Percentiles rank a stretch among this genome's conserved stretches.
Conservation (phyloP, 345 rosid species). For the Capsella bursapastoris region DNA sequence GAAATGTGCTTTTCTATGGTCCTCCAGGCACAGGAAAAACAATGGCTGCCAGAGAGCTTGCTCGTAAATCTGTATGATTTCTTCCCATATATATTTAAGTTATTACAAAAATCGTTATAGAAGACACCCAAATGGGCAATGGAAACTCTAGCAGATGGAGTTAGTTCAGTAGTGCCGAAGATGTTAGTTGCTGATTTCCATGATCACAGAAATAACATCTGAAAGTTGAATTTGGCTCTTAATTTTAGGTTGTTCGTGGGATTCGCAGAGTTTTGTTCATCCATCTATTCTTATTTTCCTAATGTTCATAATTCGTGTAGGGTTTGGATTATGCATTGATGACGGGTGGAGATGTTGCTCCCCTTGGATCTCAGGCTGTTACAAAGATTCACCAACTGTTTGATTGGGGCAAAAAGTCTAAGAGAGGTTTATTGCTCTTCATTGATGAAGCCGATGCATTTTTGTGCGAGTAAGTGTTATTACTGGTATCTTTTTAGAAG, state of each 20-base stretch:
- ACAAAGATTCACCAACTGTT: slow-evolving; percentile 96
- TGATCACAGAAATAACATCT: neutral
- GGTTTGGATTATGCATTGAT: slow-evolving; percentile 98
- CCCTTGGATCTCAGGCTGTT: slow-evolving; percentile 96
- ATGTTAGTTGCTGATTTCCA: slow-evolving; percentile 22
- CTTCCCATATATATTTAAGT: neutral
- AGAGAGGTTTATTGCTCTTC: slow-evolving; percentile 83
- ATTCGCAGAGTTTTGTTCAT: neutral
- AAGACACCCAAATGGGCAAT: slow-evolving; percentile 7
- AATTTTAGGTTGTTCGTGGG: slow-evolving; percentile 4
- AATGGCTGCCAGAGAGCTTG: slow-evolving; percentile 97
- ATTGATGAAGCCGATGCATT: slow-evolving; percentile 99
- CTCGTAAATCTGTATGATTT: slow-evolving; percentile 79
- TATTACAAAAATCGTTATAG: slow-evolving; percentile 6
- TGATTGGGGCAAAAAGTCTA: slow-evolving; percentile 96
- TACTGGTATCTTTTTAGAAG: neutral
- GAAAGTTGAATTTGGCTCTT: slow-evolving; percentile 13
- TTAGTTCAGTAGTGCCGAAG: neutral
- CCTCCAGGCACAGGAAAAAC: slow-evolving; percentile 99
- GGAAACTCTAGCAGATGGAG: slow-evolving; percentile 12
- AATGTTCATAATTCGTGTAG: slow-evolving; percentile 45
- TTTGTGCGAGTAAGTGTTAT: slow-evolving; percentile 87
- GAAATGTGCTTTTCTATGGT: slow-evolving; percentile 95
- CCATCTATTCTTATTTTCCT: neutral
- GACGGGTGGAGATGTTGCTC: slow-evolving; percentile 99